These are phyloP conservation scores for Recurvomyces mirabilis DNA, from an alignment of 495 filamentous ascomycete species.

Conservation along the genomic window DNA sequence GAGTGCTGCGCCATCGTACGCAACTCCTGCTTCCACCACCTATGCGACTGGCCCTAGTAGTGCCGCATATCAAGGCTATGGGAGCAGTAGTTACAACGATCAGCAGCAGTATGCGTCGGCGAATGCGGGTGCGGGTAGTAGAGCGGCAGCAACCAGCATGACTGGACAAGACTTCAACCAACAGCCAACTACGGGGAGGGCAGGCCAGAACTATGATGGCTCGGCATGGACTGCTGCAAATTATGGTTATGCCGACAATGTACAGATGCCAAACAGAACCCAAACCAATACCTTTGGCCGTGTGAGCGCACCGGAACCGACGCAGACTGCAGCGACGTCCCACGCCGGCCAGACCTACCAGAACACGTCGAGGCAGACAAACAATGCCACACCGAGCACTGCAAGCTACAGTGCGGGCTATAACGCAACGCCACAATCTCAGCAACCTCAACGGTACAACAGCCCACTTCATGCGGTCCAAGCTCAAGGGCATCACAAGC, in stretches of 20 bases:
- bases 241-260: neutral
- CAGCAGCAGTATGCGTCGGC: constrained; percentile 10
- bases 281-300: constrained; percentile 15
- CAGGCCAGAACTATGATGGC: constrained; percentile 1
- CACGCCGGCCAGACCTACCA: constrained; percentile 3
- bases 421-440: constrained; percentile 2
- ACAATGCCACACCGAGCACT: constrained; percentile 1
- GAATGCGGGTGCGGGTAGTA: neutral
- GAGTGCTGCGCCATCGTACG: neutral
- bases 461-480: constrained; percentile 15
- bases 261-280: constrained; percentile 5
- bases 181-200: neutral
- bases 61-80: constrained; percentile 5
- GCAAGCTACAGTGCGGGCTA: neutral
- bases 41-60: neutral
- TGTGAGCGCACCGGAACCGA: constrained; percentile 3
- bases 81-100: neutral
- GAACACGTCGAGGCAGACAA: constrained; percentile 4
- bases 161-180: constrained; percentile 6
- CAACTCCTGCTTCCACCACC: neutral
- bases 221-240: constrained; percentile 1
- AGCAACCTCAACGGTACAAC: constrained; percentile 20
- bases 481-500: constrained; percentile 8
- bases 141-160: constrained; percentile 8
- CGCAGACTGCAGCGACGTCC: neutral